phyloP scores from a whole-genome alignment of 176 grass and related monocot genomes.

The Alopecurus myosuroides region DNA sequence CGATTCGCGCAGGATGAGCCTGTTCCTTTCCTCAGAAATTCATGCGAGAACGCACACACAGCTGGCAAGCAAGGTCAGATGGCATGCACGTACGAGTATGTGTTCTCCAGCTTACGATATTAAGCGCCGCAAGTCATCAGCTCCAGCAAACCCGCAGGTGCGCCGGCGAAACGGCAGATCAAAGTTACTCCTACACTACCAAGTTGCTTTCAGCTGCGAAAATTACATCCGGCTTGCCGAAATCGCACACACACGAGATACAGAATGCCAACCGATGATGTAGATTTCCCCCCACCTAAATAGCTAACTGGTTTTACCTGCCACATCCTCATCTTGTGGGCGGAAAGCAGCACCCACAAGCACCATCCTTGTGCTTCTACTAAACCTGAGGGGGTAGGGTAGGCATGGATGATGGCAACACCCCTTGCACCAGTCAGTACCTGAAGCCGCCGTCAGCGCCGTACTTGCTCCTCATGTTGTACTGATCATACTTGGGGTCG shows the following conservation, averaged over 20 bases:
- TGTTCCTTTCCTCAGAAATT: too few relatives aligned
- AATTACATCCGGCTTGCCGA: constrained; percentile 13
- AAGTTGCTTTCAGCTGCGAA: constrained; percentile 26
- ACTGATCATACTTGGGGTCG: constrained; percentile 69
- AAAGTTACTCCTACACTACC: neutral
- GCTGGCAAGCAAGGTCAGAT: too few relatives aligned
- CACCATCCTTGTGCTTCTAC: constrained; percentile 15
- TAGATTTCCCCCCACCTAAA: constrained; percentile 6
- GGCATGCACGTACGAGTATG: too few relatives aligned
- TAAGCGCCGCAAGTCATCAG: neutral
- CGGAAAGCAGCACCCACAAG: neutral
- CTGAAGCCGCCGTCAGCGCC: constrained; percentile 55
- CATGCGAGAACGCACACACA: too few relatives aligned
- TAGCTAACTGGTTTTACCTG: neutral
- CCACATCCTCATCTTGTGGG: constrained; percentile 16
- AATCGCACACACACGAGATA: neutral
- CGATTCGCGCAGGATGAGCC: neutral
- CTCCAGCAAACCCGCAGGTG: neutral
- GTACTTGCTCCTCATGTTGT: constrained; percentile 75
- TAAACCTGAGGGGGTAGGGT: neutral
- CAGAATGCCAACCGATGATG: neutral
- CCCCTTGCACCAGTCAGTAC: constrained; percentile 52
- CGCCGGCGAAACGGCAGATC: neutral
- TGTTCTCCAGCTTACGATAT: neutral
- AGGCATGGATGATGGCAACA: neutral